Evolutionary conservation across 129 eudicot species (phyloP), one percentile per base, ranked within the genome.

Genomic region (Apium graveolens): DNA sequence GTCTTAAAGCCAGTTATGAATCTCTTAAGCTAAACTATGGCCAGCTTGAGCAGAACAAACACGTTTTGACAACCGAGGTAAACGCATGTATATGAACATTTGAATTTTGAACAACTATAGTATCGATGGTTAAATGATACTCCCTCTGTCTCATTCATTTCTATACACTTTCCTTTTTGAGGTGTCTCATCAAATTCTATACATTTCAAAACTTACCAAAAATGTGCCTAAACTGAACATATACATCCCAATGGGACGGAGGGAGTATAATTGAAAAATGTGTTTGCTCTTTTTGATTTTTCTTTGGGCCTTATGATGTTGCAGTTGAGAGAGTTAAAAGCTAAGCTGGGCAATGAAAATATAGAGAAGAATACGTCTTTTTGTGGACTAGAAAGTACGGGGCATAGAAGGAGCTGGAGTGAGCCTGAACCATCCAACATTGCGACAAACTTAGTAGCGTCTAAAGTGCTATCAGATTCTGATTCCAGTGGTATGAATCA

Each of bases 271-370:
- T 1, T 5, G 24, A 2, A 66, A 27, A 14, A 29, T 65, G 38
- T 4, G n/a, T 26, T 41, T 72, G 11, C 27, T 4, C 3, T 0
- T 17, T 5, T 26, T 70, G 3, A 41, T 72, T 37, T 26, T 17
- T 21, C 31, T 38, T n/a, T 13, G 55, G 55, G 55, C 9, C 35
- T 20, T 76, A 14, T 66, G 0, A 1, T 14, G 16, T 79, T 85
- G 88, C 84, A 91, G 96, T 80, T 91, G 79, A 82, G 73, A 73
- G 89, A 84, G 76, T 77, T 91, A 57, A 91, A 88, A 84, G 85
- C 87, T 70, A 88, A 88, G 78, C 79, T 91, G 57, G 86, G 82
- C 53, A 86, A 82, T 75, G 82, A 84, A 74, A 79, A 80, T 43
- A 46, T 79, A 45, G 82, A 84, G 76, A 75, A 75, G 48, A 79